Evolutionary conservation across 2,329 filamentous ascomycete species (phyloP).

Genomic region (Fusarium chaquense): DNA sequence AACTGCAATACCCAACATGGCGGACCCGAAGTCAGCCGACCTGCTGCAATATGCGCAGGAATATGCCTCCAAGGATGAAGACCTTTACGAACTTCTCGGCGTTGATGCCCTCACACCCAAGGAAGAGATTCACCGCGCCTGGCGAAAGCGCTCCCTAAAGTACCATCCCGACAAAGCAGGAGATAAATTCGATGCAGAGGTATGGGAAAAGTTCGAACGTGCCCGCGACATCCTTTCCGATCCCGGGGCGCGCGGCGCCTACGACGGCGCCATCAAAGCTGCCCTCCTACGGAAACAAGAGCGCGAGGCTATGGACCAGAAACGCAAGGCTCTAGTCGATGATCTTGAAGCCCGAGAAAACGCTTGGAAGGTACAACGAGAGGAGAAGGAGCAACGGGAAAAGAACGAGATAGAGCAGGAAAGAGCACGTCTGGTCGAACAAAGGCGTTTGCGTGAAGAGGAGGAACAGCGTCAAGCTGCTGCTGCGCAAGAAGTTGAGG

Average conservation of each 20-base stretch:
- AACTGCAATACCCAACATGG: constrained; percentile 44
- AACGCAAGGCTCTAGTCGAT: constrained; percentile 82
- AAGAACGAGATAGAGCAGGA: constrained; percentile 55
- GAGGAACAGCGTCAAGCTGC: constrained; percentile 52
- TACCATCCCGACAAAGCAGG: constrained; percentile 94
- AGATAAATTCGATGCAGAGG: constrained; percentile 78
- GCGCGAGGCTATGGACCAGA: constrained; percentile 78
- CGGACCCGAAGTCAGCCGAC: constrained; percentile 58
- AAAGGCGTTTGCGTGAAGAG: constrained; percentile 54
- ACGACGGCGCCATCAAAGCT: constrained; percentile 82
- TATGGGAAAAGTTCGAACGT: constrained; percentile 87
- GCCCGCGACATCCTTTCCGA: constrained; percentile 88
- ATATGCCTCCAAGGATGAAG: constrained; percentile 70
- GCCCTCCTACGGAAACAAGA: constrained; percentile 76
- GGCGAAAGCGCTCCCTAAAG: constrained; percentile 86
- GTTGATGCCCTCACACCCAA: constrained; percentile 73
- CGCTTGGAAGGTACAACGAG: constrained; percentile 71
- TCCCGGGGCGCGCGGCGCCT: constrained; percentile 75
- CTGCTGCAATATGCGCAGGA: constrained; percentile 67
- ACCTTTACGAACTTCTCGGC: constrained; percentile 83
- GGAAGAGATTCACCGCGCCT: constrained; percentile 84
- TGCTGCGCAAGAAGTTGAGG: constrained; percentile 56
- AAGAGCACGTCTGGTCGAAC: constrained; percentile 53
- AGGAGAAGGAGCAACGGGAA: constrained; percentile 56
- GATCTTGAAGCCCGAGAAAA: constrained; percentile 85